Conservation (phyloP, 2,329 filamentous ascomycete genomes). For the Pseudogymnoascus sp. region DNA sequence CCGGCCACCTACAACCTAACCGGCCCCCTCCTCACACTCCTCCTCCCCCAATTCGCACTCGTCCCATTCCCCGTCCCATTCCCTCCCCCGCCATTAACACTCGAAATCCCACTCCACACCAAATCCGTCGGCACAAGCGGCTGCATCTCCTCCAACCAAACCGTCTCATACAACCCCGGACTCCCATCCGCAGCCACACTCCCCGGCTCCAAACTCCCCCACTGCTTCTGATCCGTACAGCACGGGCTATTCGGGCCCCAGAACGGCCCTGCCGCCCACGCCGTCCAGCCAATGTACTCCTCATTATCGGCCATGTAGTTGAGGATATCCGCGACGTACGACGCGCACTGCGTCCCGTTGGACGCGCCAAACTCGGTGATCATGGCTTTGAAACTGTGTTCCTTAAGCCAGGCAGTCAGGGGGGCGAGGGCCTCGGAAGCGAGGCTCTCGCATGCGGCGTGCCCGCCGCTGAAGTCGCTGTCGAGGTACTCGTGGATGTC, state of each 20-base stretch:
- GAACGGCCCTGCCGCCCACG: constrained; percentile 41
- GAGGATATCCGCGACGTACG: constrained; percentile 34
- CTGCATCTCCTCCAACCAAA: constrained; percentile 37
- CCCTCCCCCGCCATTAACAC: constrained; percentile 17
- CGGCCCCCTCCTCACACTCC: background rate
- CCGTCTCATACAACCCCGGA: constrained; percentile 37
- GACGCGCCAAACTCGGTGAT: constrained; percentile 41
- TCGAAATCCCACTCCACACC: constrained; percentile 29
- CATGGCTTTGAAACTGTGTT: constrained; percentile 39
- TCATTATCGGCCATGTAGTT: constrained; percentile 39
- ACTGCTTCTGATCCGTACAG: constrained; percentile 32
- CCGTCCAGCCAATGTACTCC: constrained; percentile 43
- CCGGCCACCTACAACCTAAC: background rate
- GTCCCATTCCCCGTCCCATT: background rate
- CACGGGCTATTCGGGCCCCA: constrained; percentile 37
- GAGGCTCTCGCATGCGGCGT: constrained; percentile 33
- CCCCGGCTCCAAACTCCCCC: constrained; percentile 39
- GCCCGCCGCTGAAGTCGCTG: constrained; percentile 37
- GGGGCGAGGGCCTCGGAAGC: constrained; percentile 32
- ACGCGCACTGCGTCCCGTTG: constrained; percentile 34
- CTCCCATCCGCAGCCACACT: constrained; percentile 35
- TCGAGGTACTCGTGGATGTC: constrained; percentile 46
- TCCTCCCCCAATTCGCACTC: background rate
- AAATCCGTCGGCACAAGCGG: constrained; percentile 34
- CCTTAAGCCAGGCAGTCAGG: constrained; percentile 38